phyloP scores from a whole-genome alignment of 495 filamentous ascomycete species.

The Aspergillus ellipticus region DNA sequence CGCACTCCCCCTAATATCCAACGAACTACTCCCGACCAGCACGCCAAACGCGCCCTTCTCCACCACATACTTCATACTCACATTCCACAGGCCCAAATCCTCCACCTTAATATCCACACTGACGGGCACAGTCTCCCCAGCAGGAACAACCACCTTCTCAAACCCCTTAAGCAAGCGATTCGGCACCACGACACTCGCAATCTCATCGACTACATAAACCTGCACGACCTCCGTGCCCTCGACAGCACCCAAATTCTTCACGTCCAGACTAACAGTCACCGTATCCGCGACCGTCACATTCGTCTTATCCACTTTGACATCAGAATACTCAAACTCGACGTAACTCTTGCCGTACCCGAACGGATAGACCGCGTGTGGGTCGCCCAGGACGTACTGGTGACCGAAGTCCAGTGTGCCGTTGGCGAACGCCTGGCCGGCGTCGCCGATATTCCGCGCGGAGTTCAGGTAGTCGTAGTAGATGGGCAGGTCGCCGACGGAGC shows the following conservation, averaged over 20 bases:
- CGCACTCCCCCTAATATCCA: slow-evolving; percentile 51
- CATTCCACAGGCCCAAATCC: slow-evolving; percentile 57
- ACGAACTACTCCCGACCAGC: slow-evolving; percentile 52
- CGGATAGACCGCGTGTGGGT: slow-evolving; percentile 55
- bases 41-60: slow-evolving; percentile 63
- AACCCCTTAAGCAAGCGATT: slow-evolving; percentile 67
- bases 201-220: slow-evolving; percentile 58
- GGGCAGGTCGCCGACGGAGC: slow-evolving; percentile 60
- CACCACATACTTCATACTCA: slow-evolving; percentile 63
- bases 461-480: slow-evolving; percentile 71
- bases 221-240: slow-evolving; percentile 68
- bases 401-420: slow-evolving; percentile 64
- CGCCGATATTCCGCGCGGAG: slow-evolving; percentile 51
- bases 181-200: slow-evolving; percentile 61
- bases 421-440: slow-evolving; percentile 41
- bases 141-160: slow-evolving; percentile 58
- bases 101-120: slow-evolving; percentile 48
- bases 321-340: slow-evolving; percentile 55
- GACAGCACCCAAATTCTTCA: slow-evolving; percentile 52
- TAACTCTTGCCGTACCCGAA: slow-evolving; percentile 71
- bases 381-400: slow-evolving; percentile 60
- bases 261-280: slow-evolving; percentile 49
- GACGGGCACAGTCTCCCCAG: slow-evolving; percentile 57
- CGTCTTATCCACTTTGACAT: slow-evolving; percentile 43
- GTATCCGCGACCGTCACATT: slow-evolving; percentile 40